These are phyloP conservation scores for Aspergillus floridensis DNA, from an alignment of 2,329 filamentous ascomycete species.

Conservation along the genomic window DNA sequence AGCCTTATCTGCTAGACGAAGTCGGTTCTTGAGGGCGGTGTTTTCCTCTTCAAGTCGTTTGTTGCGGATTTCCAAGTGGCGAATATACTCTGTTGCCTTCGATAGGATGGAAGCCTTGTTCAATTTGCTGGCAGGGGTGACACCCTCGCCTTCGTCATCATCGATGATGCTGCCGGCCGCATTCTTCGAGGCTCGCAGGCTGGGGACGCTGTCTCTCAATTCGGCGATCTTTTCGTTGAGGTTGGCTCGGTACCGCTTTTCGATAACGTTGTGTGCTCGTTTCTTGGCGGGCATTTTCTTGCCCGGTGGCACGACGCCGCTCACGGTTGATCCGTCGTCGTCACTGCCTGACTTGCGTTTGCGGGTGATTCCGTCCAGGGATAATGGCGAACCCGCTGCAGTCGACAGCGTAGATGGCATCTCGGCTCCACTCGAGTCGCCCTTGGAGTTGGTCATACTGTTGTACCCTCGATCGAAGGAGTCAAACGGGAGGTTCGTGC, in stretches of 20 bases:
- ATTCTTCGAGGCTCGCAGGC: constrained; percentile 73
- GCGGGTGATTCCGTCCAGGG: constrained; percentile 40
- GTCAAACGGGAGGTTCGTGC: constrained; percentile 28
- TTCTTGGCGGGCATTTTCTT: constrained; percentile 72
- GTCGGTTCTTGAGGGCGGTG: constrained; percentile 69
- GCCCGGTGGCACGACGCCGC: constrained; percentile 27
- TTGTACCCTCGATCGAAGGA: constrained; percentile 10
- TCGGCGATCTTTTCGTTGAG: constrained; percentile 96
- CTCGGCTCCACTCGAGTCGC: constrained; percentile 6
- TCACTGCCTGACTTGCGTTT: constrained; percentile 70
- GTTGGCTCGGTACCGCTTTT: constrained; percentile 94
- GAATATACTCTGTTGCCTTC: constrained; percentile 95
- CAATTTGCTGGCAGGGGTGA: constrained; percentile 85
- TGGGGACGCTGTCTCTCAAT: constrained; percentile 86
- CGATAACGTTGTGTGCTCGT: constrained; percentile 96
- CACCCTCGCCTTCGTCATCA: constrained; percentile 74
- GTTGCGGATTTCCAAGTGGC: constrained; percentile 88
- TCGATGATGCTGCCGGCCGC: constrained; percentile 47
- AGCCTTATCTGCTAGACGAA: constrained; percentile 73
- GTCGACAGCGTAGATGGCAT: constrained; percentile 18
- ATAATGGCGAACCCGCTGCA: constrained; percentile 26
- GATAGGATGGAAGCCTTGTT: constrained; percentile 97
- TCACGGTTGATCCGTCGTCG: constrained; percentile 34
- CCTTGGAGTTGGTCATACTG: constrained; percentile 7
- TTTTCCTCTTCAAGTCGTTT: constrained; percentile 80